These are phyloP conservation scores for Vitis vinifera DNA, from an alignment of 164 flowering plant species.

Conservation along the genomic window DNA sequence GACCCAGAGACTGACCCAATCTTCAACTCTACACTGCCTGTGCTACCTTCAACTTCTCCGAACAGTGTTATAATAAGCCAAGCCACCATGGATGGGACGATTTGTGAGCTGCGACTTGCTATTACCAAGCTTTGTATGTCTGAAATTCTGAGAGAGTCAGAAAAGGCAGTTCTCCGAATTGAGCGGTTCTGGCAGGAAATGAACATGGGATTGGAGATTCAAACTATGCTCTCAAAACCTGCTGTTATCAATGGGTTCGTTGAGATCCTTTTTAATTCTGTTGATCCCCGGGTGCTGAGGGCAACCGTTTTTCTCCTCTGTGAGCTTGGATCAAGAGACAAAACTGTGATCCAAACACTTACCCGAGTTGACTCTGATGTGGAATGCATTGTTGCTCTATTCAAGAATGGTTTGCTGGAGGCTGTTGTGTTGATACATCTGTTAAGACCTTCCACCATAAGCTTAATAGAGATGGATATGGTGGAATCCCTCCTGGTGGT, in stretches of 20 bases:
- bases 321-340: slow-evolving; percentile 71
- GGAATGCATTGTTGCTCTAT: slow-evolving; percentile 59
- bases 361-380: slow-evolving; percentile 72
- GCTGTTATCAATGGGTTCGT: slow-evolving; percentile 69
- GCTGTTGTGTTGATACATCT: slow-evolving; percentile 71
- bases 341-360: slow-evolving; percentile 57
- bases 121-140: slow-evolving; percentile 63
- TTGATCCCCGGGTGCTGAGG: slow-evolving; percentile 50
- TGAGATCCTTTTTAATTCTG: slow-evolving; percentile 72
- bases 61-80: slow-evolving; percentile 65
- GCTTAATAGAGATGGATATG: slow-evolving; percentile 58
- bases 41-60: slow-evolving; percentile 48
- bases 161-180: slow-evolving; percentile 59
- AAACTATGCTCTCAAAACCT: slow-evolving; percentile 53
- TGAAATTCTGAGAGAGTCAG: slow-evolving; percentile 56
- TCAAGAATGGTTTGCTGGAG: slow-evolving; percentile 68
- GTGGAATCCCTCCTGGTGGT: slow-evolving; percentile 51
- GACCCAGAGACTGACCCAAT: slow-evolving; percentile 11
- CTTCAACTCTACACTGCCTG: slow-evolving; percentile 11
- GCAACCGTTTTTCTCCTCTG: slow-evolving; percentile 59
- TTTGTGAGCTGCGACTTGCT: slow-evolving; percentile 46
- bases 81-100: slow-evolving; percentile 46
- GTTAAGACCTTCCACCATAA: slow-evolving; percentile 40
- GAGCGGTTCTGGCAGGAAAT: slow-evolving; percentile 56
- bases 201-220: slow-evolving; percentile 41